These are phyloP conservation scores for Mucor irregularis DNA, from an alignment of 371 early-diverging fungal species.

Conservation along the genomic window DNA sequence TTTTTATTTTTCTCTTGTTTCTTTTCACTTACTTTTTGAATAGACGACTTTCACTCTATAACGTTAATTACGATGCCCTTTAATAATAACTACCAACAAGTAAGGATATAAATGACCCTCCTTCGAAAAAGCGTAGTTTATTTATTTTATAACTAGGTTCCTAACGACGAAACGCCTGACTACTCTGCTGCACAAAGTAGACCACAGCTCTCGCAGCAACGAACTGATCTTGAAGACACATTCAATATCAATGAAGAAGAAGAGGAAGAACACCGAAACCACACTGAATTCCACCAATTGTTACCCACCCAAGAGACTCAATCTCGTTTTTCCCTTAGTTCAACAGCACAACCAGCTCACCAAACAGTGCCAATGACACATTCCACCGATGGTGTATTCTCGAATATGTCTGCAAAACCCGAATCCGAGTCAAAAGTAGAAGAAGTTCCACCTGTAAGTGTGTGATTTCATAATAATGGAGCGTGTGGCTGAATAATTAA, in stretches of 20 bases:
- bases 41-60: no score
- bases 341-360: background rate
- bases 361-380: background rate
- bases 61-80: background rate
- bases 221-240: constrained; percentile 24
- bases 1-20: background rate
- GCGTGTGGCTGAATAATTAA: background rate
- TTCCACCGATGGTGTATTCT: constrained; percentile 62
- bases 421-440: constrained; percentile 41
- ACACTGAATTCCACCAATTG: constrained; percentile 1
- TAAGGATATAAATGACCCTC: no score
- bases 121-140: no score
- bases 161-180: no score
- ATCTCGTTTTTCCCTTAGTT: no score
- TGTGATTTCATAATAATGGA: background rate
- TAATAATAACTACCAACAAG: constrained; percentile 3
- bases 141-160: background rate
- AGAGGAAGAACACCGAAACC: constrained; percentile 2
- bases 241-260: constrained; percentile 23
- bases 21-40: background rate
- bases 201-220: constrained; percentile 6
- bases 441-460: constrained; percentile 46
- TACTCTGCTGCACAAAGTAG: no score
- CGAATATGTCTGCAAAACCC: constrained; percentile 64
- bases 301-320: background rate